Evolutionary conservation across 441 rosid species (phyloP), one percentile per base, ranked within the genome.

Genomic region (Populus hybrid): DNA sequence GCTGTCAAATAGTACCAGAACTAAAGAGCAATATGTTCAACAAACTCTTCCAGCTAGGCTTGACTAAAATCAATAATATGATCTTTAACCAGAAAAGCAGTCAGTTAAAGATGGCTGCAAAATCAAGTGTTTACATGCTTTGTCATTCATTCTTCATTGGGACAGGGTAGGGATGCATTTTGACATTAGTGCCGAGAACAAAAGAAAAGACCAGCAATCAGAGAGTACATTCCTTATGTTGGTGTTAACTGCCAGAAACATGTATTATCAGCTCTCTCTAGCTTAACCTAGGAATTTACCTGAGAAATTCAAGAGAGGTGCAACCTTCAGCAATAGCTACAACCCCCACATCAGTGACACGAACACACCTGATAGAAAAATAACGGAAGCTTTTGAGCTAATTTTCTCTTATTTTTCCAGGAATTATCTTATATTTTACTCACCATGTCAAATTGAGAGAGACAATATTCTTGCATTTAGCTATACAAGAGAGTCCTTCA

Each of bases 391-490:
- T 8, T 59, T 78, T 77, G 57, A 18, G 35, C 73, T 73, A 72
- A 68, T 69, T 12, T 26, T 79, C 71, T 63, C 75, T 65, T 74
- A 42, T 70, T 34, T 68, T 34, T 64, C 71, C 10, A 72, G 69
- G 68, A 40, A 30, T 71, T 65, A 24, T 30, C 59, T 12, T 35
- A 73, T 57, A 67, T 36, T 78, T 82, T 70, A 82, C 87, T 86
- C 82, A 95, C 98, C 99, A 93, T 57, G 99, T 93, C 86, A 95
- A 85, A 86, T 92, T 95, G 75, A 93, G 97, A 68, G 95, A 84
- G 14, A 57, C 79, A 30, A 95, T 86, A 81, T 89, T 85, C 76
- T 81, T 87, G 88, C 99, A 95, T 72, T 89, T 87, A 65, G 99
- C 94, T 84, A 92, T 83, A 80, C 87, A 83, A 20, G 82, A 82